Evolutionary conservation across 441 rosid species (phyloP), one percentile per base, ranked within the genome.

Genomic region (Syzygium syzygioides): DNA sequence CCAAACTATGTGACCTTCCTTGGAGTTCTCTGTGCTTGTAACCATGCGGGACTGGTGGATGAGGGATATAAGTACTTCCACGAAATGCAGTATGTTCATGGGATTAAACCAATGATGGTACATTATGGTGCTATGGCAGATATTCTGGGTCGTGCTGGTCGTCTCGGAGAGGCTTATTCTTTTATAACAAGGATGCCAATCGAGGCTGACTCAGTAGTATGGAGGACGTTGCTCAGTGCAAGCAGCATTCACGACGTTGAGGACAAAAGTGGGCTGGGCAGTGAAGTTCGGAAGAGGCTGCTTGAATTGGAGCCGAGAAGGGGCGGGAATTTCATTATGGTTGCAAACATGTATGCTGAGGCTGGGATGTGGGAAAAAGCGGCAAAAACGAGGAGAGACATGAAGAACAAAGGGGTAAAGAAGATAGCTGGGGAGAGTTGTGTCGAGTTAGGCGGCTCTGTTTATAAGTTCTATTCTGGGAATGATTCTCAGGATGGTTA

Each of bases 1-100:
- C 99, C 98, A 26, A 97, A 96, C 90, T 93, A 92, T 52, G 99
- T 97, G 71, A 96, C 99, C 1, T 97, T 95, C 91, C 97, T 97
- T 9, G 97, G 98, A 34, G 98, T 96, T 90, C 94, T 97, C 68
- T 95, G 91, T 89, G 98, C 98, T 52, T 96, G 98, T 87, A 95
- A 98, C 90, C 96, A 96, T 88, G 93, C 94, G 4, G 96, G 98
- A 32, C 85, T 95, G 87, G 98, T 96, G 52, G 94, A 94, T n/a
- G 96, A 95, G 19, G 98, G 96, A 55, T 95, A 94, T 90, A 91
- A 52, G 53, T 95, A 95, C 90, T 96, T 96, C 55, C 89, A 79
- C 64, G 95, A 96, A 64, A 96, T 97, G 97, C 94, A 94, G 93
- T 91, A 91, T 85, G 86, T 30, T 68, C 94, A 95, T 86, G 93